Base-by-base conservation (phyloP, 1,139 yeast genomes). In the Blastobotrys arbuscula region DNA sequence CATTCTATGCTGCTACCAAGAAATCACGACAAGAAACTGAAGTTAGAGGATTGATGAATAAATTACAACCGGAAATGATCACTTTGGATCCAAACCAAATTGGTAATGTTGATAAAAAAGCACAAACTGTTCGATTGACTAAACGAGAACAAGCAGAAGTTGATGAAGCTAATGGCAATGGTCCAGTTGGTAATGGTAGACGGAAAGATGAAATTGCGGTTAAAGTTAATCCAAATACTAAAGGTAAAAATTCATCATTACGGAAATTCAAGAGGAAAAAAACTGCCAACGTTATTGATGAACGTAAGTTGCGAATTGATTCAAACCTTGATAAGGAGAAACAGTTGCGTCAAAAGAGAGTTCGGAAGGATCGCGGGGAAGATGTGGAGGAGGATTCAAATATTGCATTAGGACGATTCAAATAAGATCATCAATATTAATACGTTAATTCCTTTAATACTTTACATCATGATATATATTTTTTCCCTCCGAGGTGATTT, bases 1-100 rank as follows among this genome's bases (percentile, higher is more conserved):
- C 98, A 54, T 94, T 77, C 70, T 96, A 88, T 69, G 79, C 94
- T 20, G 82, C 89, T 44, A 64, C 72, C 7, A 62, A 65, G 45
- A 84, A 87, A 65, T 97, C 90, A 69, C 83, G 98, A 73, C 95
- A 92, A 68, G 95, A 92, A 71, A 77, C 79, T 50, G 98, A 94
- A 73, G 96, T 94, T 41, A 80, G 94, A 63, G 71, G 84, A 1
- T 75, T 94, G 64, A 70, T 94, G 66, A 87, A 92, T 70, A 94
- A 94, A 70, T 75, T 94, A 57, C 82, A 87, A 57, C 94, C 97
- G 3, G 97, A 90, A 64, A 83, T 96, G 70, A 92, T 94, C 55
- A 75, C 95, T 1, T 73, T 92, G 60, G 96, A 92, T 72, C 98
- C 98, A 52, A 79, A 77, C 61, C 79, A 78, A 48, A 84, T 94